Evolutionary conservation across 805 yeast species (phyloP), one percentile per base, ranked within the genome.

Genomic region (Ogataea minuta): DNA sequence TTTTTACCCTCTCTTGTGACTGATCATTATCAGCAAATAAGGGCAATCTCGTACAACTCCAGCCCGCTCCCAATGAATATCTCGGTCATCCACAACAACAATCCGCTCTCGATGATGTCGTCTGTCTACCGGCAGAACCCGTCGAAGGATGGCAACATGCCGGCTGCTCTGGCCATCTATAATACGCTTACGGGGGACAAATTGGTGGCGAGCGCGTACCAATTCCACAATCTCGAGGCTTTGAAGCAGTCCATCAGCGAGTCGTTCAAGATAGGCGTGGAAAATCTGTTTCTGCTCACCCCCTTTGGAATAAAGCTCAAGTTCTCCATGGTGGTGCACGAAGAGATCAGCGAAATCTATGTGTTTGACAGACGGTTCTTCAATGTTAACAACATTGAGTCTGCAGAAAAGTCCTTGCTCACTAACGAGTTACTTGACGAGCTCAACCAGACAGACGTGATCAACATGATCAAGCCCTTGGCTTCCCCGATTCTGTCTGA

Each of bases 221-320:
- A 57, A 25, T 73, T 72, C 49, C 59, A 60, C 36, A 58, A 66
- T 4, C 46, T 72, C 34, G 73, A 72, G 28, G 63, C 70, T 15
- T 54, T 76, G 23, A 70, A 67, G 45, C 61, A 54, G 20, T 70
- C 63, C 46, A 64, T 76, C 14, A 43, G 66, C 6, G 56, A 61
- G 4, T 61, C 67, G 27, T 68, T 76, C 57, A 50, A 51, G 29
- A 72, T 76, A 2, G 68, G 74, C 0, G 24, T 48, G 1, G 64
- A 59, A 17, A 68, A 70, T 36, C 49, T 72, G 29, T 68, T 83
- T 47, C 62, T 84, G 10, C 59, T 84, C 26, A 71, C 88, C 2
- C 77, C 88, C 1, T 79, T 74, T 56, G 90, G 90, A 0, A 70
- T 76, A 31, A 77, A 74, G 50, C 64, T 84, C 46, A 78, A 74